Evolutionary conservation across 345 rosid genomes (phyloP).

Genomic region (Rhizophora apiculata): DNA sequence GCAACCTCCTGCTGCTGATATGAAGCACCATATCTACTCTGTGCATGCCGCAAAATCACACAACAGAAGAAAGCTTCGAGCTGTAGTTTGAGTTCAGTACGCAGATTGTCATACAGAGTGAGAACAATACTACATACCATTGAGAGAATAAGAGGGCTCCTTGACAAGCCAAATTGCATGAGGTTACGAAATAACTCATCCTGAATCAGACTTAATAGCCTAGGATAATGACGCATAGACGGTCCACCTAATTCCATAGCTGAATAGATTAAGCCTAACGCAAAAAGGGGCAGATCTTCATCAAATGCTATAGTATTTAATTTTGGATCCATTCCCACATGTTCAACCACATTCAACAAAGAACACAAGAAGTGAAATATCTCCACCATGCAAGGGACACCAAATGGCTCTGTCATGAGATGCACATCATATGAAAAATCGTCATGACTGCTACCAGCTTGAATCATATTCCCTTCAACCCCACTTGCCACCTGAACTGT

Average conservation of each 20-base stretch:
- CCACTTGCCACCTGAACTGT: not conserved
- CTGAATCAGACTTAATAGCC: slow-evolving; percentile 54
- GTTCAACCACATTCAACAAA: slow-evolving; percentile 54
- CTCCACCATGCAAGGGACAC: slow-evolving; percentile 75
- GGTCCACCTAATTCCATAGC: slow-evolving; percentile 42
- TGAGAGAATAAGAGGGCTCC: slow-evolving; percentile 78
- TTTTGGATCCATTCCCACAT: slow-evolving; percentile 45
- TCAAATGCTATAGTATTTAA: slow-evolving; percentile 66
- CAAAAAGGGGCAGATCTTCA: slow-evolving; percentile 76
- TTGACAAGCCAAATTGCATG: slow-evolving; percentile 76
- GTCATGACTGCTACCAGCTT: not conserved
- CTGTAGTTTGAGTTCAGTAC: slow-evolving; percentile 62
- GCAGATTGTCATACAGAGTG: slow-evolving; percentile 62
- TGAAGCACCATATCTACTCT: slow-evolving; percentile 65
- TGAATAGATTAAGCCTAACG: slow-evolving; percentile 70
- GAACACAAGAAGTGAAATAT: slow-evolving; percentile 68
- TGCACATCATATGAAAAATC: not conserved
- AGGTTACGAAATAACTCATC: slow-evolving; percentile 64
- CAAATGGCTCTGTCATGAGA: slow-evolving; percentile 56
- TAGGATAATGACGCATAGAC: slow-evolving; percentile 34
- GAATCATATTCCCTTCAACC: not conserved
- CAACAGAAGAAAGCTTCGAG: slow-evolving; percentile 69
- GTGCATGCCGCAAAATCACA: slow-evolving; percentile 65
- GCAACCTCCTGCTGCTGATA: slow-evolving; percentile 84
- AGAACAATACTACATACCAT: slow-evolving; percentile 72